These are phyloP conservation scores for Gymnopilus junonius DNA, from an alignment of 768 basidiomycete genomes.

Conservation along the genomic window DNA sequence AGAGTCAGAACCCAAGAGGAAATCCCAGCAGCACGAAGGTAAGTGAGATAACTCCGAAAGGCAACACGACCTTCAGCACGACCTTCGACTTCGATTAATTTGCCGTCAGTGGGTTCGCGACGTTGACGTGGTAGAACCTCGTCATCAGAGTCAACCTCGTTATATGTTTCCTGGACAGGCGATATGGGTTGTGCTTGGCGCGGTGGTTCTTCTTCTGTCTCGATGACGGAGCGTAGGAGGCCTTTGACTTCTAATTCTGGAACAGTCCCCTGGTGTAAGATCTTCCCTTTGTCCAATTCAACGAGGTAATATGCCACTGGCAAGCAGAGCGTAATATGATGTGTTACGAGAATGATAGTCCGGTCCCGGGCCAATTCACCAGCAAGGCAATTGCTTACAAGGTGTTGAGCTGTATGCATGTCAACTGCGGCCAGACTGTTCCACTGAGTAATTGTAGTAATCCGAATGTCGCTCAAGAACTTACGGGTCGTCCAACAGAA, in stretches of 20 bases:
- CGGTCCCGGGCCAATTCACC: constrained; percentile 65
- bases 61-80: constrained; percentile 72
- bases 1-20: constrained; percentile 58
- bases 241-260: constrained; percentile 48
- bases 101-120: constrained; percentile 39
- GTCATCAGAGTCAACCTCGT: constrained; percentile 19
- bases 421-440: constrained; percentile 69
- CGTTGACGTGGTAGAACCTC: constrained; percentile 8
- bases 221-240: constrained; percentile 48
- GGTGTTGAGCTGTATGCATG: constrained; percentile 76
- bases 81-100: constrained; percentile 64
- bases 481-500: constrained; percentile 76
- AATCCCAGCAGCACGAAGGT: constrained; percentile 64
- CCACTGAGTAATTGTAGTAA: neutral
- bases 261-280: constrained; percentile 55
- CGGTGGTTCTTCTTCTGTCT: constrained; percentile 48
- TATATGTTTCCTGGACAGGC: constrained; percentile 8
- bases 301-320: constrained; percentile 72
- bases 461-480: constrained; percentile 24
- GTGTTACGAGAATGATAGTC: constrained; percentile 84
- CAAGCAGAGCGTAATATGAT: constrained; percentile 76
- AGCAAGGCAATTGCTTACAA: constrained; percentile 66
- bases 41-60: constrained; percentile 60
- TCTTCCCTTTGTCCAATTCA: constrained; percentile 54
- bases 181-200: constrained; percentile 22